Percentiles rank a stretch among this genome's conserved stretches.
Evolutionary conservation across 179 eudicot species (phyloP).

Genomic region (Silene noctiflora): DNA sequence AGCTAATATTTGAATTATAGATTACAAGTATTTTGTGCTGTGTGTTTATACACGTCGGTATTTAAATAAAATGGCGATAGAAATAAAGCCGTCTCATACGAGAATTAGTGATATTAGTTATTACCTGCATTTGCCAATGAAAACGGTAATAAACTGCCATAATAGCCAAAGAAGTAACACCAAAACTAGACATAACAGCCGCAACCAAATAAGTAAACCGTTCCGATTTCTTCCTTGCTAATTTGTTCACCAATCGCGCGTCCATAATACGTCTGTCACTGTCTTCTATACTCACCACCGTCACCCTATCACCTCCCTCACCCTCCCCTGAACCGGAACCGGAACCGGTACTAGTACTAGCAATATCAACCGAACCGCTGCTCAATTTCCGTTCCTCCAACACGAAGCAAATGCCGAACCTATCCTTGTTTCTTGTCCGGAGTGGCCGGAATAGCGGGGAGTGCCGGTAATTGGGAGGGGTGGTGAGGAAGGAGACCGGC

Average conservation of each 20-base stretch:
- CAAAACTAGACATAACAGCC: constrained; percentile 84
- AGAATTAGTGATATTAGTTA: too few relatives aligned
- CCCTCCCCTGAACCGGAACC: constrained; percentile 17
- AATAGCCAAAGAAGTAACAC: constrained; percentile 81
- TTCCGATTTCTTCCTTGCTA: constrained; percentile 75
- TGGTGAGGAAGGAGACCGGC: constrained; percentile 27
- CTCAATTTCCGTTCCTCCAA: constrained; percentile 33
- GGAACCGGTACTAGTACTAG: constrained; percentile 1
- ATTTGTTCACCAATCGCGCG: constrained; percentile 44
- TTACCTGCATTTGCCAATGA: constrained; percentile 88
- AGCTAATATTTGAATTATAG: background rate
- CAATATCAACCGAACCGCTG: background rate
- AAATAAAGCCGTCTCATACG: too few relatives aligned
- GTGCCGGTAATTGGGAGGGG: constrained; percentile 21
- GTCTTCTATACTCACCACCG: too few relatives aligned
- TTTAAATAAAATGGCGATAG: too few relatives aligned
- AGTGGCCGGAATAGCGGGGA: constrained; percentile 18
- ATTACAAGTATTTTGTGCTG: too few relatives aligned
- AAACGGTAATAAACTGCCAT: constrained; percentile 84
- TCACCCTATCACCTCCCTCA: constrained; percentile 1
- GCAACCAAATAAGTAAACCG: constrained; percentile 78
- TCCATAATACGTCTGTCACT: constrained; percentile 24
- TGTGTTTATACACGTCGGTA: too few relatives aligned
- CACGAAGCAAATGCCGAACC: constrained; percentile 47
- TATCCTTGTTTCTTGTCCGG: constrained; percentile 1